Conservation (phyloP, 805 yeast genomes). For the Pichia occidentalis region DNA sequence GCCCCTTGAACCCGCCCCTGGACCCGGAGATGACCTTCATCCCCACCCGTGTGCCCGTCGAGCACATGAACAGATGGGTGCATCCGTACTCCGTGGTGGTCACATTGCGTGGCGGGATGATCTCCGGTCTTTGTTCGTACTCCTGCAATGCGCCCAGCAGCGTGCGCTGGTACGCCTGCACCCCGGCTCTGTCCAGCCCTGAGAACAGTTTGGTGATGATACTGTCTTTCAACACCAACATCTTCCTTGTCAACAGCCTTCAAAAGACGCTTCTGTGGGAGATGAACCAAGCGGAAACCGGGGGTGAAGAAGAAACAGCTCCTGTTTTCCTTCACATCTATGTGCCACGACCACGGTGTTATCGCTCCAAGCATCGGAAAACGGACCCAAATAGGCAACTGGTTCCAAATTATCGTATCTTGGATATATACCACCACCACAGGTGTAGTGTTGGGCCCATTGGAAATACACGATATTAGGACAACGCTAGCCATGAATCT, state of each 20-base stretch:
- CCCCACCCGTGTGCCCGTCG: constrained; percentile 51
- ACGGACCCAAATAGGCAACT: neutral
- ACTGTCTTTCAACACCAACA: constrained; percentile 32
- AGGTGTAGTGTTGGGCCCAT: too few relatives aligned
- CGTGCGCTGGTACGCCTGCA: constrained; percentile 32
- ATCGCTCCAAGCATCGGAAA: too few relatives aligned
- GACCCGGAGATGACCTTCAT: constrained; percentile 57
- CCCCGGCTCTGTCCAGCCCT: constrained; percentile 22
- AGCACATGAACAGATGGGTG: constrained; percentile 60
- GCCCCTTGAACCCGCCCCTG: constrained; percentile 52
- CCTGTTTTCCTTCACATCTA: neutral
- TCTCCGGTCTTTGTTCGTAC: constrained; percentile 37
- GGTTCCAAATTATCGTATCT: too few relatives aligned
- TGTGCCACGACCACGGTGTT: neutral
- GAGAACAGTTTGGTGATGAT: constrained; percentile 27
- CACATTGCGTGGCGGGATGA: constrained; percentile 52
- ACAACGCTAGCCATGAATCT: too few relatives aligned
- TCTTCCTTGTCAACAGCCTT: too few relatives aligned
- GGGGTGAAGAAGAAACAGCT: neutral
- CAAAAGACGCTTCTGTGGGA: neutral
- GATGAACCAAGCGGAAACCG: neutral
- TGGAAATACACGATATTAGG: too few relatives aligned
- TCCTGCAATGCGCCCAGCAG: constrained; percentile 34
- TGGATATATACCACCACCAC: too few relatives aligned
- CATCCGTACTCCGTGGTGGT: constrained; percentile 33